These are phyloP conservation scores for Umbelopsis isabellina DNA, from an alignment of 192 early-diverging fungal species.

Conservation along the genomic window DNA sequence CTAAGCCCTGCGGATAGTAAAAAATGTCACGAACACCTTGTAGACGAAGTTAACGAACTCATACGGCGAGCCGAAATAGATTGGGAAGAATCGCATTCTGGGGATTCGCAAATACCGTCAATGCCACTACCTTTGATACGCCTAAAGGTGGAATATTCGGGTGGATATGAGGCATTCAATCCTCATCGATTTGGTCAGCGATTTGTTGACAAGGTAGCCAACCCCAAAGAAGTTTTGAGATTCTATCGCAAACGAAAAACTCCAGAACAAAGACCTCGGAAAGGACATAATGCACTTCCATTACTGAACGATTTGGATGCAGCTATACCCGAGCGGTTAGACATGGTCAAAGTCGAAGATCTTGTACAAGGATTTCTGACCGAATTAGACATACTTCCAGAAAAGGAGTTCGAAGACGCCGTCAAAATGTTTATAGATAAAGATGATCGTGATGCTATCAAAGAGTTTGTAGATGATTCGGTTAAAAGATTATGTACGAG, in stretches of 20 bases:
- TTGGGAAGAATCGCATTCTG: conserved; percentile 43
- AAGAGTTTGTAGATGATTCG: conserved; percentile 55
- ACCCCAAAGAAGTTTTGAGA: conserved; percentile 84
- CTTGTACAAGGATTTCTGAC: conserved; percentile 76
- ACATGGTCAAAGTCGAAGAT: conserved; percentile 73
- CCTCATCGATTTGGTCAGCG: conserved; percentile 83
- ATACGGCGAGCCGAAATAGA: conserved; percentile 66
- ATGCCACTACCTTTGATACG: conserved; percentile 79
- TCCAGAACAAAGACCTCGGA: background rate
- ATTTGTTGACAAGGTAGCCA: conserved; percentile 84
- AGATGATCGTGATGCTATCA: conserved; percentile 83
- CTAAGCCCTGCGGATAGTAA: conserved; percentile 60
- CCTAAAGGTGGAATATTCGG: conserved; percentile 87
- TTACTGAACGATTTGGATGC: conserved; percentile 39
- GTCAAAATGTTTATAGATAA: conserved; percentile 82
- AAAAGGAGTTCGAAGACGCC: conserved; percentile 76
- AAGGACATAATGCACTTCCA: conserved; percentile 6
- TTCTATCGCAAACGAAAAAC: conserved; percentile 68
- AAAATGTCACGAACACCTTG: conserved; percentile 56
- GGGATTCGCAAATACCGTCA: conserved; percentile 18
- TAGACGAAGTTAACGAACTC: conserved; percentile 62
- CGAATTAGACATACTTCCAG: conserved; percentile 72
- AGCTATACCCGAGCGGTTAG: conserved; percentile 58
- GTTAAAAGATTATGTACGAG: conserved; percentile 37
- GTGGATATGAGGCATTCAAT: conserved; percentile 83